Base-by-base conservation (phyloP, 2,329 filamentous ascomycete species). In the Teratosphaeria viscida region DNA sequence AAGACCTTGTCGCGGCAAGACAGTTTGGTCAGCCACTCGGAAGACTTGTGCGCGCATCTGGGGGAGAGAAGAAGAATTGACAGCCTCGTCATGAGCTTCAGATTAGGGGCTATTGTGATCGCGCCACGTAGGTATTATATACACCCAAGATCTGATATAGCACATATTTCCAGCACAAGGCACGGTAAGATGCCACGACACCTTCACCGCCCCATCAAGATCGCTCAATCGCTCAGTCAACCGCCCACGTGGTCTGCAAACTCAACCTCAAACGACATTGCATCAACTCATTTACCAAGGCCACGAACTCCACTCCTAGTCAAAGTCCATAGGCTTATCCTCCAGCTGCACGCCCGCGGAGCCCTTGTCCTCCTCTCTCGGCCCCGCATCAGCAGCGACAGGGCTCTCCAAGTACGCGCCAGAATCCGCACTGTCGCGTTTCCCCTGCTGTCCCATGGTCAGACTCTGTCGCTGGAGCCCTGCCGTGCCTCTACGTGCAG, bases 291-390 rank as follows among this genome's bases (percentile, higher is more conserved):
- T 49, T 54, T n/a, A 54, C 60, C 53, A 54, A 32, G 53, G 53
- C 58, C 60, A 61, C 12, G 64, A 59, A 64, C 65, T 63, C 66
- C 62, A 68, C 61, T 66, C 67, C 68, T 70, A 89, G 74, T 89
- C 86, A 74, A 71, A 72, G 60, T 90, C 86, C 85, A 90, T 89
- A n/a, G 87, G 85, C 74, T 83, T 85, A 72, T 91, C 88, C 68
- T 84, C 84, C 68, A 91, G 77, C 65, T 85, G 86, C 52, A 90
- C 86, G 6, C 85, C 83, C 73, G 63, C 75, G 73, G 61, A 72
- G 71, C 63, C 77, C 74, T 60, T 71, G 55, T 63, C 61, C 71
- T 63, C 77, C 74, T 60, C 71, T 56, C 62, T 61, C 49, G 32
- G 35, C 14, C 10, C 16, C 16, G 19, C 39, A 32, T 49, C 11